Base-by-base conservation (phyloP, 495 filamentous ascomycete species). In the Hamigera avellanea region DNA sequence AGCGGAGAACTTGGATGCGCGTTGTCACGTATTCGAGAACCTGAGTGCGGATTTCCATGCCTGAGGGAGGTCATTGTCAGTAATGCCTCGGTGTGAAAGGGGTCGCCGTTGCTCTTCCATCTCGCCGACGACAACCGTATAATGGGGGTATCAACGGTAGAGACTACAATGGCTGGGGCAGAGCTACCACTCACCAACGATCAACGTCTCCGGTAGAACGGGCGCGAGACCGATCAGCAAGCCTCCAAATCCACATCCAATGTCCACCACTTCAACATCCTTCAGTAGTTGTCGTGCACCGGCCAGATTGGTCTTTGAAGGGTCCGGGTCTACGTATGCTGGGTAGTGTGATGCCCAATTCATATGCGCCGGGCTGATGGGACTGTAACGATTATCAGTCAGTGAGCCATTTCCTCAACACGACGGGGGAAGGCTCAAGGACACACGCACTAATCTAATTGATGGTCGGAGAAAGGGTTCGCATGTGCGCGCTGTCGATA, bases 401-500 rank as follows among this genome's bases (percentile, higher is more conserved):
- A 19, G 19, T 25, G 12, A 19, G 18, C 39, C 5, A 35, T 7
- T 30, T 30, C 14, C 6, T 4, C 28, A 15, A n/a, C 28, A 23
- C 21, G 9, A 23, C 21, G 21, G 26, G 37, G 35, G 23, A 18
- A 17, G 16, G 14, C n/a, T n/a, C n/a, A n/a, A n/a, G 32, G n/a
- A 18, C 8, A 33, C 6, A 62, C 73, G 52, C 72, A 95, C 91
- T 98, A 96, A 41, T 64, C 69, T 52, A 98, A 68, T 10, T 71
- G 55, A 61, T 96, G 91, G 50, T 98, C 91, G 0, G 88, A 93
- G 60, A 98, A 96, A 8, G 86, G 86, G 67, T 98, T 98, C 32
- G 91, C 93, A 60, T 98, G 91, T 19, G 91, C 91, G 51, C 91
- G 74, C 57, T 98, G 91, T 33, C 91, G 75, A 59, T 94, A 98